phyloP scores from a whole-genome alignment of 805 yeast genomes.

The Ogataea ramenticola region DNA sequence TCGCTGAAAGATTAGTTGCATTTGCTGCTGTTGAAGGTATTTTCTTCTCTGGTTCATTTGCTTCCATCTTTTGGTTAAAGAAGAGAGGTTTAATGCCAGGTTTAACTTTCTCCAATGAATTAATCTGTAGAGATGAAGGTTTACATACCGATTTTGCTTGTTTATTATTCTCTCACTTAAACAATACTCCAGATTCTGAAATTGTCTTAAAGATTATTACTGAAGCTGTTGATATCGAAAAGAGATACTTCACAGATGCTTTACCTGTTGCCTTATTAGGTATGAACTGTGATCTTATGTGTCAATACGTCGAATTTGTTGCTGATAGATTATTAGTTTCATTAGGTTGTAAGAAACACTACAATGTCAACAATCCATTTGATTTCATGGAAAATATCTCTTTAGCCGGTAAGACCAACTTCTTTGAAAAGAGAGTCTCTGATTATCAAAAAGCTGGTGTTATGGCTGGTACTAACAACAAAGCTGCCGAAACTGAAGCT shows the following conservation, averaged over 20 bases:
- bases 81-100: slow-evolving; percentile 99
- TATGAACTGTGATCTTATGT: slow-evolving; percentile 91
- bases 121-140: slow-evolving; percentile 98
- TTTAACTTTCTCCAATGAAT: slow-evolving; percentile 93
- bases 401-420: slow-evolving; percentile 96
- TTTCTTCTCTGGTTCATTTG: slow-evolving; percentile 96
- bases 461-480: slow-evolving; percentile 68
- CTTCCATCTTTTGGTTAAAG: slow-evolving; percentile 97
- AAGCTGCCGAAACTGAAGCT: slow-evolving; percentile 32
- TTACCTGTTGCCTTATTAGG: slow-evolving; percentile 90
- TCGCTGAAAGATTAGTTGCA: slow-evolving; percentile 94
- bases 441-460: slow-evolving; percentile 99
- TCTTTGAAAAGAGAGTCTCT: slow-evolving; percentile 97
- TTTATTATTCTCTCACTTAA: slow-evolving; percentile 84
- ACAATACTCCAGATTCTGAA: slow-evolving; percentile 75
- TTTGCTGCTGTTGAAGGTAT: slow-evolving; percentile 99
- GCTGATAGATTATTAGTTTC: slow-evolving; percentile 94
- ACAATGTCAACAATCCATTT: slow-evolving; percentile 87
- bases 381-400: slow-evolving; percentile 99
- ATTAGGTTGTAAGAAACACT: slow-evolving; percentile 83
- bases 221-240: slow-evolving; percentile 93
- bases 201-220: slow-evolving; percentile 82
- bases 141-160: slow-evolving; percentile 98
- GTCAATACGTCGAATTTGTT: slow-evolving; percentile 95
- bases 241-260: slow-evolving; percentile 92